These are phyloP conservation scores for Geotrichum candidum DNA, from an alignment of 1,139 yeast genomes.

Conservation along the genomic window DNA sequence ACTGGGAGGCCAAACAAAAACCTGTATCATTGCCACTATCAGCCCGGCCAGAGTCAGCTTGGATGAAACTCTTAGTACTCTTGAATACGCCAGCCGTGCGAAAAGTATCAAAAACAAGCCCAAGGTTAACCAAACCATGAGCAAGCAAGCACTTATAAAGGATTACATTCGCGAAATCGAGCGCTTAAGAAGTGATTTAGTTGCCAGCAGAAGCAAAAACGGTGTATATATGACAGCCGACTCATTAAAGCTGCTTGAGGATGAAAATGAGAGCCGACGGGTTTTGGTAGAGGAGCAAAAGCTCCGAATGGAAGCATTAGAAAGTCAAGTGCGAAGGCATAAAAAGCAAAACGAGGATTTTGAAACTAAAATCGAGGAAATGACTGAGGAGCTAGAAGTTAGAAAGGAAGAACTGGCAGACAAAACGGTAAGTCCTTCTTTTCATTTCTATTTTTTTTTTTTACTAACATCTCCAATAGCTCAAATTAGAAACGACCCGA, in stretches of 20 bases:
- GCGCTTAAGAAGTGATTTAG: slow-evolving; percentile 55
- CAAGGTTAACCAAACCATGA: slow-evolving; percentile 51
- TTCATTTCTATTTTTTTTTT: not conserved
- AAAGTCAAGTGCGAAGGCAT: slow-evolving; percentile 32
- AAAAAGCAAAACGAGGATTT: slow-evolving; percentile 16
- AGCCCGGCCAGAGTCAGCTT: slow-evolving; percentile 73
- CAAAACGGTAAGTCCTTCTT: slow-evolving; percentile 1
- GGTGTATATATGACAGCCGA: slow-evolving; percentile 60
- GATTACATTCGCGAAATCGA: slow-evolving; percentile 56
- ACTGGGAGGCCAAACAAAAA: slow-evolving; percentile 75
- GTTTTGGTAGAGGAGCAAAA: slow-evolving; percentile 41
- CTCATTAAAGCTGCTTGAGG: slow-evolving; percentile 19
- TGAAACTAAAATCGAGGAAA: slow-evolving; percentile 24
- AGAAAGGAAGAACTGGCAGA: slow-evolving; percentile 15
- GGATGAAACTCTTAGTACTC: slow-evolving; percentile 76
- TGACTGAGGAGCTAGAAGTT: slow-evolving; percentile 18
- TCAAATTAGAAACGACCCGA: not conserved
- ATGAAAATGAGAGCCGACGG: slow-evolving; percentile 39
- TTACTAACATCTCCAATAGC: not conserved
- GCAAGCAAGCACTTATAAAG: slow-evolving; percentile 46
- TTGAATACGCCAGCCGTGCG: slow-evolving; percentile 80
- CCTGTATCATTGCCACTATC: slow-evolving; percentile 73
- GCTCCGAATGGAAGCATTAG: slow-evolving; percentile 39
- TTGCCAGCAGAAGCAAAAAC: slow-evolving; percentile 56
- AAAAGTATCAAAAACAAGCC: slow-evolving; percentile 72